Conservation (phyloP, 2,329 filamentous ascomycete genomes). For the Elsinoe arachidis region DNA sequence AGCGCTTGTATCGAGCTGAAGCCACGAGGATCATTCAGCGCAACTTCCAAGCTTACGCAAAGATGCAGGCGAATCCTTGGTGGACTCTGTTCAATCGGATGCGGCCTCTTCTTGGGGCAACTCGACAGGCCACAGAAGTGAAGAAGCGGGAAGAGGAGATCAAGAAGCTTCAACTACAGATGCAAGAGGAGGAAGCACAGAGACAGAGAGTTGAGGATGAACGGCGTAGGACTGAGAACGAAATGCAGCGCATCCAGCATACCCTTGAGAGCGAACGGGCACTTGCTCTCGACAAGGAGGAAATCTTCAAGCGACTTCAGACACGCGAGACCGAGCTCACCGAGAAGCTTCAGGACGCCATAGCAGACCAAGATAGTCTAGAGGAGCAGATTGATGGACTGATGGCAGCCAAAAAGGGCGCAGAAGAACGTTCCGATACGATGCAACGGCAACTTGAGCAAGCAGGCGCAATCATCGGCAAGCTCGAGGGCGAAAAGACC, state of each 20-base stretch:
- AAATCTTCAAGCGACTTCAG: conserved; percentile 96
- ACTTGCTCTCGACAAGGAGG: conserved; percentile 94
- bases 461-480: conserved; percentile 76
- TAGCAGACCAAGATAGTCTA: conserved; percentile 87
- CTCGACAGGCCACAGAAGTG: conserved; percentile 83
- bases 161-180: conserved; percentile 72
- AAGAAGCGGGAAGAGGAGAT: conserved; percentile 95
- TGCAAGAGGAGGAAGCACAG: conserved; percentile 65
- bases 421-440: conserved; percentile 73
- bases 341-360: conserved; percentile 83
- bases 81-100: conserved; percentile 93
- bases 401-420: conserved; percentile 78
- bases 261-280: conserved; percentile 91
- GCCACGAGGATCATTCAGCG: conserved; percentile 89
- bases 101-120: conserved; percentile 88
- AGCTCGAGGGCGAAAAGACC: conserved; percentile 78
- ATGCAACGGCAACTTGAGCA: conserved; percentile 80
- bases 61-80: conserved; percentile 89
- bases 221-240: conserved; percentile 72
- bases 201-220: conserved; percentile 83
- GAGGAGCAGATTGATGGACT: conserved; percentile 90
- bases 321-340: conserved; percentile 82
- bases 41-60: conserved; percentile 86
- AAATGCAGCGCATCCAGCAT: conserved; percentile 84
- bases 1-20: conserved; percentile 87